Percentiles rank a stretch among this genome's conserved stretches.
Evolutionary conservation across 371 early-diverging fungal genomes (phyloP).

Genomic region (Rhizopus microsporus): DNA sequence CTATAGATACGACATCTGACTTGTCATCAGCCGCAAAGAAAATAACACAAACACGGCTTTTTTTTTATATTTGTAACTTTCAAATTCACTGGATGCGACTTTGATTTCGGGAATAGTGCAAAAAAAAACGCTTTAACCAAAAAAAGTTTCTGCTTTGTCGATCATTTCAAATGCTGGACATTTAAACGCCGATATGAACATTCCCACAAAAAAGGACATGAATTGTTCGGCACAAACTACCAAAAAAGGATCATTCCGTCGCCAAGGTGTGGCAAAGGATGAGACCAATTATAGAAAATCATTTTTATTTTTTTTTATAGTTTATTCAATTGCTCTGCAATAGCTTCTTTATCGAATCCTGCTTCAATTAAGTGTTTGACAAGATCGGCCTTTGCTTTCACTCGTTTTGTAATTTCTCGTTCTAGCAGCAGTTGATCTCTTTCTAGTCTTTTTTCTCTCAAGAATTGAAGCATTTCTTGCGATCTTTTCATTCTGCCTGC

Average conservation of each 20-base stretch:
- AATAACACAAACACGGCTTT: neutral
- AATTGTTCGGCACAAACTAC: neutral
- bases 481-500: slow-evolving; percentile 44
- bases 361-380: slow-evolving; percentile 47
- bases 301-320: slow-evolving; percentile 13
- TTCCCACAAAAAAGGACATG: neutral
- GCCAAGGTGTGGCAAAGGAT: slow-evolving; percentile 19
- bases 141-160: neutral
- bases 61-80: neutral
- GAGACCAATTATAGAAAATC: slow-evolving; percentile 6
- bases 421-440: slow-evolving; percentile 45
- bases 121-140: neutral
- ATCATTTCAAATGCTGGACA: neutral
- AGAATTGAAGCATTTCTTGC: slow-evolving; percentile 45
- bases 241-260: slow-evolving; percentile 20
- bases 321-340: slow-evolving; percentile 43
- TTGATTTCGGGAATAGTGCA: neutral
- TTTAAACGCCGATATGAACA: neutral
- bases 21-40: neutral
- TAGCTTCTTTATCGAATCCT: slow-evolving; percentile 45
- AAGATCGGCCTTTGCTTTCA: slow-evolving; percentile 49
- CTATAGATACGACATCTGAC: neutral
- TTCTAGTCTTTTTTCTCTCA: slow-evolving; percentile 43
- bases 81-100: neutral
- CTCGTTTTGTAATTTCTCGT: slow-evolving; percentile 43